A percentile compares a stretch with the other conserved stretches of the same genome.
Conservation (phyloP, 2,329 filamentous ascomycete genomes). For the Verticillium albo-atrum region DNA sequence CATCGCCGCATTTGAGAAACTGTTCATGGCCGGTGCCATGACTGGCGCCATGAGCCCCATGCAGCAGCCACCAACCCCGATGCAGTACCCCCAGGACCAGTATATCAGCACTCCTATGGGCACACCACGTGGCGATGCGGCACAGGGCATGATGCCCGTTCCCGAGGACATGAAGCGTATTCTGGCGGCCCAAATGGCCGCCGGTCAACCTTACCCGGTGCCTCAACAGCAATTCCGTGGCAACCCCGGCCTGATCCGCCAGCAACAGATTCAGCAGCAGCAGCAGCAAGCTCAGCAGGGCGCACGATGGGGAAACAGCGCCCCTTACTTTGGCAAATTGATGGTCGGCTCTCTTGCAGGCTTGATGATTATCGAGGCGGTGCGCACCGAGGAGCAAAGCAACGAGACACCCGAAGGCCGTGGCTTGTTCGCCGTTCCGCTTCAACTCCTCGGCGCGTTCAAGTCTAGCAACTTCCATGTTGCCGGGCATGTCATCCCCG, state of each 20-base stretch:
- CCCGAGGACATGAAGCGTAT: slow-evolving; percentile 63
- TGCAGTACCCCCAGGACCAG: slow-evolving; percentile 44
- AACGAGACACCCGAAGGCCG: slow-evolving; percentile 60
- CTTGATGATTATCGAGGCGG: slow-evolving; percentile 84
- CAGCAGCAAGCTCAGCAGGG: slow-evolving; percentile 44
- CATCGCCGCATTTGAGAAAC: slow-evolving; percentile 70
- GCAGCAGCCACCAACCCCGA: slow-evolving; percentile 49
- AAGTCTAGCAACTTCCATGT: slow-evolving; percentile 48
- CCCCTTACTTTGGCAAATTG: slow-evolving; percentile 65
- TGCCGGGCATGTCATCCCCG: slow-evolving; percentile 47
- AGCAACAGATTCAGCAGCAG: slow-evolving; percentile 53
- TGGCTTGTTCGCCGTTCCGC: slow-evolving; percentile 61
- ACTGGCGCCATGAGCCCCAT: slow-evolving; percentile 52
- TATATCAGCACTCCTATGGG: slow-evolving; percentile 41
- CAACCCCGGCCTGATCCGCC: slow-evolving; percentile 43
- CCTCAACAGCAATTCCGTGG: slow-evolving; percentile 42
- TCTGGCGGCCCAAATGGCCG: slow-evolving; percentile 50
- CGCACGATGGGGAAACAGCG: slow-evolving; percentile 48
- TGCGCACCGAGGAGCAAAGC: slow-evolving; percentile 62
- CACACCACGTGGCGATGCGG: slow-evolving; percentile 33
- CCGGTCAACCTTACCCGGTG: slow-evolving; percentile 49
- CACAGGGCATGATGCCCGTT: slow-evolving; percentile 60
- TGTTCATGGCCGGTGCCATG: slow-evolving; percentile 75
- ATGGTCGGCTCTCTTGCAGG: slow-evolving; percentile 92
- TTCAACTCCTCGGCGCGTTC: slow-evolving; percentile 49